Evolutionary conservation across 2,329 filamentous ascomycete species (phyloP), one percentile per base, ranked within the genome.

Genomic region (Colletotrichum spaethianum): DNA sequence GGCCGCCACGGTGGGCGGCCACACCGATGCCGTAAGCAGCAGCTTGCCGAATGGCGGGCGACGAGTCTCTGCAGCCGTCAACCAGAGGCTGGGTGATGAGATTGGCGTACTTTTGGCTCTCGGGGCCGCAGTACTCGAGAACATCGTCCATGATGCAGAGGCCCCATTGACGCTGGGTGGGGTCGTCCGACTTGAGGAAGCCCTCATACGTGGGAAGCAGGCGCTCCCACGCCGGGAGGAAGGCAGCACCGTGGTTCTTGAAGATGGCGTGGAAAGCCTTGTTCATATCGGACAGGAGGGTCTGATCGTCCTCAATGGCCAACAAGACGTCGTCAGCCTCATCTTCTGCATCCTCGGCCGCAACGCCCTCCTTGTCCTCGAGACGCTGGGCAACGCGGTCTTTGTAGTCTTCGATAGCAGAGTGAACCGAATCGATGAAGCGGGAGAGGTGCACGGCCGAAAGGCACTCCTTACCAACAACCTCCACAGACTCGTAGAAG

Each of bases 241-340:
- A 99, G 14, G 89, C 86, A 12, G 91, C 88, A 31, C 94, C 94
- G 80, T 98, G 95, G 84, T 98, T 95, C 87, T 98, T 98, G 89
- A 99, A 99, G 75, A 99, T 94, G 73, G 95, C 96, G 83, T 99
- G 96, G 89, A 97, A 99, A 0, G 96, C 96, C 87, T 99, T 99
- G 90, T 99, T 99, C 96, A 99, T 99, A 80, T 99, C 96, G 1
- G 95, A 98, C 53, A 99, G 89, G 23, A 99, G 88, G 28, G 95
- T 98, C 83, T 98, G 96, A 80, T 99, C 96, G 76, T 99, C 96
- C 82, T 99, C 96, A 59, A 99, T 95, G 16, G 96, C 96, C 77
- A 97, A 93, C 40, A 97, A 88, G 55, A 92, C 90, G 63, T 98
- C 96, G 76, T 98, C 93, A 20, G 92, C 92, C 72, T 96, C 92